Evolutionary conservation across 2,329 filamentous ascomycete genomes (phyloP).

Genomic region (Immersiporthe knoxdaviesiana): DNA sequence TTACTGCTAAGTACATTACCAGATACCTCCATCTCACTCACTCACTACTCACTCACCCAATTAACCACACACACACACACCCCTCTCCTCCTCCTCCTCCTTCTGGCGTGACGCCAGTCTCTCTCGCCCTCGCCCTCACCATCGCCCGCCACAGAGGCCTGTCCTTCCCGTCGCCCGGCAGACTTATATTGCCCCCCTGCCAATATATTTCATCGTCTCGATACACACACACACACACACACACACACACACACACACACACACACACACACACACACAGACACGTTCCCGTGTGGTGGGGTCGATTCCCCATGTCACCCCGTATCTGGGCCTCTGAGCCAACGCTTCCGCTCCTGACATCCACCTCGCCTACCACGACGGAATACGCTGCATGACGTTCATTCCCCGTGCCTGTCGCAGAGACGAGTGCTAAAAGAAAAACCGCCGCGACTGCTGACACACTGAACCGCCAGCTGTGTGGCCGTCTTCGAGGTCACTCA

Average conservation of each 20-base stretch:
- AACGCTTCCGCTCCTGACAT: background rate
- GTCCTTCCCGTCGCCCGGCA: slow-evolving; percentile 21
- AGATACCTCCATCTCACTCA: background rate
- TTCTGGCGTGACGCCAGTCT: slow-evolving; percentile 19
- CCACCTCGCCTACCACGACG: background rate
- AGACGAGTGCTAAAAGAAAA: background rate
- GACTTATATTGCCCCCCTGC: slow-evolving; percentile 15
- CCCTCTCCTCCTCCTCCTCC: background rate
- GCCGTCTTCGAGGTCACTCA: background rate
- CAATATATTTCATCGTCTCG: slow-evolving; percentile 21
- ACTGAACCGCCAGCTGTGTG: background rate
- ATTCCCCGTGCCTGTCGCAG: background rate
- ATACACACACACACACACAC: background rate
- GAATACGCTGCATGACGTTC: slow-evolving; percentile 5
- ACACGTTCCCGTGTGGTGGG: background rate
- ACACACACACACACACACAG: background rate
- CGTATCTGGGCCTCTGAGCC: slow-evolving; percentile 3
- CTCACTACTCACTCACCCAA: background rate
- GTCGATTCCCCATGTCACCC: slow-evolving; percentile 9
- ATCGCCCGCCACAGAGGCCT: slow-evolving; percentile 5
- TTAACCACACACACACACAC: background rate
- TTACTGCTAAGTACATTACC: background rate
- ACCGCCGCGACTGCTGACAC: background rate
- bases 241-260: background rate
- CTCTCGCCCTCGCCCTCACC: background rate